Evolutionary conservation across 1,284 basidiomycete genomes (phyloP).

Genomic region (Coniferiporia weirii): DNA sequence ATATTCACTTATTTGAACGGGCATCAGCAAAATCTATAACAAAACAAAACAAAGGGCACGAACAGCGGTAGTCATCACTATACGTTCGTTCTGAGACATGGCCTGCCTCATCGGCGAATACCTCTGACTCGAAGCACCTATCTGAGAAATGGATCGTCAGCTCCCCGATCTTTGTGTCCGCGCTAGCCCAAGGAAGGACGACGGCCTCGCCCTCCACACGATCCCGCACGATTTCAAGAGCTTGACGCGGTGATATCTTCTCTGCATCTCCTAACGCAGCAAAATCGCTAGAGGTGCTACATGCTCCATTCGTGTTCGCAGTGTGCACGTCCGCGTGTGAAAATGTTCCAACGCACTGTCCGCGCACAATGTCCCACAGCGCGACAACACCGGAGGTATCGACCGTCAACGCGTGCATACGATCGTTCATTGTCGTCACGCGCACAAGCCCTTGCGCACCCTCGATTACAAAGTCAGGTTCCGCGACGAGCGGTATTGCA

Average conservation of each 20-base stretch:
- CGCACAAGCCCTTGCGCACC: constrained; percentile 85
- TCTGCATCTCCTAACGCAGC: constrained; percentile 20
- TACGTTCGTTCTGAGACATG: constrained; percentile 51
- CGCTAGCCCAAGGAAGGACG: constrained; percentile 79
- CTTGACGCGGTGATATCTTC: constrained; percentile 69
- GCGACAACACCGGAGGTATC: constrained; percentile 84
- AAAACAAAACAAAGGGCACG: constrained; percentile 29
- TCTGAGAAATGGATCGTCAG: constrained; percentile 87
- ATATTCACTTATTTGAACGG: constrained; percentile 55
- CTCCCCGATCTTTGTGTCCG: constrained; percentile 87
- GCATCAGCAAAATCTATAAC: constrained; percentile 26
- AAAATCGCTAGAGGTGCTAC: constrained; percentile 29
- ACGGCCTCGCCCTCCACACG: constrained; percentile 91
- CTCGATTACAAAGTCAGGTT: constrained; percentile 67
- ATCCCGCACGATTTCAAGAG: constrained; percentile 81
- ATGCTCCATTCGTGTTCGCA: constrained; percentile 30
- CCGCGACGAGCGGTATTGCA: constrained; percentile 56
- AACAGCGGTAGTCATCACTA: constrained; percentile 77
- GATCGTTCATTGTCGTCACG: constrained; percentile 81
- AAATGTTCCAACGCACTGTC: constrained; percentile 74
- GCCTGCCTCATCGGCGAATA: constrained; percentile 89
- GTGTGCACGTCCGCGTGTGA: constrained; percentile 58
- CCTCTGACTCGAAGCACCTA: constrained; percentile 88
- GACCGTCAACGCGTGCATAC: constrained; percentile 87
- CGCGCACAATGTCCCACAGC: constrained; percentile 88